Evolutionary conservation across 208 protist species (phyloP).

Genomic region (Crithidia thermophila): DNA sequence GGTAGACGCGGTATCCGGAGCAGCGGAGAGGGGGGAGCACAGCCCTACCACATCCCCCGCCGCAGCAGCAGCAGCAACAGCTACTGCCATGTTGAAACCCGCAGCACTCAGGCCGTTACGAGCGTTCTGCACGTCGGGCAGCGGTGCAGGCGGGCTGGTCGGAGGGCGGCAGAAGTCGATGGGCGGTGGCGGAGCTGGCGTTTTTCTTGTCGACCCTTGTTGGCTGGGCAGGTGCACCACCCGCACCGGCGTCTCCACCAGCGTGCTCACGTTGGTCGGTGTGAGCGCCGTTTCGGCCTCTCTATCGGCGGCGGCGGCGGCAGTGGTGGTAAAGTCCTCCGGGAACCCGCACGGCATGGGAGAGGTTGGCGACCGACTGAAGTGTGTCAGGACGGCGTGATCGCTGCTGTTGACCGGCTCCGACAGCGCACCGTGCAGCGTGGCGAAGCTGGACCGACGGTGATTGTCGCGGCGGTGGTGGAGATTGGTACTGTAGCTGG

Average conservation of each 20-base stretch:
- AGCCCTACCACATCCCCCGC: neutral
- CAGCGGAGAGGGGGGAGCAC: neutral
- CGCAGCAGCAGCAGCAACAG: neutral
- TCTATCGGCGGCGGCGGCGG: neutral
- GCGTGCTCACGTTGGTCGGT: too few relatives aligned
- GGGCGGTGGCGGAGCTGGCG: slow-evolving; percentile 16
- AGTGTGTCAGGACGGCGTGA: neutral
- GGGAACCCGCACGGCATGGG: slow-evolving; percentile 14
- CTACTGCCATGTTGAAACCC: too few relatives aligned
- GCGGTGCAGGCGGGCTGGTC: too few relatives aligned
- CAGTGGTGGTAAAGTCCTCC: slow-evolving; percentile 2
- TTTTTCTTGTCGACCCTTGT: neutral
- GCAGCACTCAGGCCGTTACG: too few relatives aligned
- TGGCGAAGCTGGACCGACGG: neutral
- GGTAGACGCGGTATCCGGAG: neutral
- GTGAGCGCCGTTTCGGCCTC: too few relatives aligned
- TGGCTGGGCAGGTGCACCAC: neutral
- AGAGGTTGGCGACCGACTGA: slow-evolving; percentile 2
- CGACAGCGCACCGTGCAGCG: too few relatives aligned
- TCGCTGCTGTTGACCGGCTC: neutral
- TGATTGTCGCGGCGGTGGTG: neutral
- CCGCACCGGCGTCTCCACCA: neutral
- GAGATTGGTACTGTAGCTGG: neutral
- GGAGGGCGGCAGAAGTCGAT: slow-evolving; percentile 20
- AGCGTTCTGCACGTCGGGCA: too few relatives aligned